Evolutionary conservation across 2,329 filamentous ascomycete genomes (phyloP), one percentile per base, ranked within the genome.

Genomic region (Ceratocystis albifundus): DNA sequence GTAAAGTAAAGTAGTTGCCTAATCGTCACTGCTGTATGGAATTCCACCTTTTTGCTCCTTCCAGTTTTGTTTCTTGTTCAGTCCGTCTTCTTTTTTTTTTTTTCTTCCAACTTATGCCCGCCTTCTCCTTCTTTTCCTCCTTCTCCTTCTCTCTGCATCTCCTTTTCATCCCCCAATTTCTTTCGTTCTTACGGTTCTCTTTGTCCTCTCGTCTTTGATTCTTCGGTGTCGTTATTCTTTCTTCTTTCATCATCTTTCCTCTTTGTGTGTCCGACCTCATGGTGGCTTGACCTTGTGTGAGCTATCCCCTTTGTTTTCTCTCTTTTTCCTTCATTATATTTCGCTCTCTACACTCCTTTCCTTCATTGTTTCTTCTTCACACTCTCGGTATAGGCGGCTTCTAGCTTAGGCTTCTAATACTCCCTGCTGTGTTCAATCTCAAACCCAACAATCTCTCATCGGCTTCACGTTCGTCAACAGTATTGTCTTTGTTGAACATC

Each of bases 1-100:
- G 55, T 20, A 59, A 53, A 32, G 55, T 20, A 59, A 53, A 32
- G 55, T 59, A 59, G 55, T 36, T 53, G 46, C 36, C 28, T 55
- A 64, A 55, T 55, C 17, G 55, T 55, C 17, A 28, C 55, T n/a
- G 28, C n/a, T 55, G 28, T 32, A 22, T 45, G 17, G 22, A 17
- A 59, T 45, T 45, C 41, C 45, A 50, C 61, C 10, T 6, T 46
- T 32, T 41, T 53, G 12, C 20, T n/a, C 46, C 22, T 59, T 59
- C 61, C n/a, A 30, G 12, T 59, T 25, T 41, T 45, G 22, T 62
- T 65, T 41, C 48, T 67, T 32, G 36, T 61, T 44, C 50, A 36
- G 17, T 17, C 15, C n/a, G 20, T 55, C 46, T 44, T 32, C 25
- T 50, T 22, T 61, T 55, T 41, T 44, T 41, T 44, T 2, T n/a